phyloP scores from a whole-genome alignment of 495 filamentous ascomycete species.

The Penicillium chermesinum region DNA sequence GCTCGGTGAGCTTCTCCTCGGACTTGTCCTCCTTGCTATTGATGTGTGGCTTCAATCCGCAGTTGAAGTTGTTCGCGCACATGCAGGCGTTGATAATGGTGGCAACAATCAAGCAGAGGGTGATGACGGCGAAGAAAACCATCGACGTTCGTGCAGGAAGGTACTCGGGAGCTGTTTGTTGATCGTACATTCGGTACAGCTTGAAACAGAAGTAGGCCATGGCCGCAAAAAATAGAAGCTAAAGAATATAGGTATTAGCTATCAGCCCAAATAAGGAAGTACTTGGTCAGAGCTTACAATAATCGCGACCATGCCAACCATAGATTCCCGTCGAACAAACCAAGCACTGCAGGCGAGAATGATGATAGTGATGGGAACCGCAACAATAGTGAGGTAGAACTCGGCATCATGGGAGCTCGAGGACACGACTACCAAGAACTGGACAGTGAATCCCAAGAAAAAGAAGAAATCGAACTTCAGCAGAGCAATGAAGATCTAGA shows the following conservation, averaged over 20 bases:
- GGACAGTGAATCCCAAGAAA: slow-evolving; percentile 96
- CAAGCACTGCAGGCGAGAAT: slow-evolving; percentile 80
- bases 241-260: slow-evolving; percentile 14
- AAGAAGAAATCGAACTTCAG: slow-evolving; percentile 99
- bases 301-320: slow-evolving; percentile 66
- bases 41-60: slow-evolving; percentile 85
- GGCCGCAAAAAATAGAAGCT: slow-evolving; percentile 79
- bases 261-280: no score
- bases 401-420: slow-evolving; percentile 62
- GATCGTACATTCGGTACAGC: slow-evolving; percentile 86
- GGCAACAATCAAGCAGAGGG: slow-evolving; percentile 76
- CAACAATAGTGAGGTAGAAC: slow-evolving; percentile 79
- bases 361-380: slow-evolving; percentile 82
- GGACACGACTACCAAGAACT: slow-evolving; percentile 90
- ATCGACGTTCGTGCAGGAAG: slow-evolving; percentile 68
- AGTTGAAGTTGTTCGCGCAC: slow-evolving; percentile 86
- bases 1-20: slow-evolving; percentile 73
- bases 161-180: slow-evolving; percentile 51
- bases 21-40: slow-evolving; percentile 49
- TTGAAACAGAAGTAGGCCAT: slow-evolving; percentile 98
- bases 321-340: slow-evolving; percentile 77
- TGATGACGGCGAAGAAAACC: slow-evolving; percentile 91
- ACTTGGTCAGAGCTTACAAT: slow-evolving; percentile 50
- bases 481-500: slow-evolving; percentile 91
- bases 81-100: slow-evolving; percentile 85